Evolutionary conservation across 441 rosid genomes (phyloP), one percentile per base, ranked within the genome.

Genomic region (Populus hybrid): DNA sequence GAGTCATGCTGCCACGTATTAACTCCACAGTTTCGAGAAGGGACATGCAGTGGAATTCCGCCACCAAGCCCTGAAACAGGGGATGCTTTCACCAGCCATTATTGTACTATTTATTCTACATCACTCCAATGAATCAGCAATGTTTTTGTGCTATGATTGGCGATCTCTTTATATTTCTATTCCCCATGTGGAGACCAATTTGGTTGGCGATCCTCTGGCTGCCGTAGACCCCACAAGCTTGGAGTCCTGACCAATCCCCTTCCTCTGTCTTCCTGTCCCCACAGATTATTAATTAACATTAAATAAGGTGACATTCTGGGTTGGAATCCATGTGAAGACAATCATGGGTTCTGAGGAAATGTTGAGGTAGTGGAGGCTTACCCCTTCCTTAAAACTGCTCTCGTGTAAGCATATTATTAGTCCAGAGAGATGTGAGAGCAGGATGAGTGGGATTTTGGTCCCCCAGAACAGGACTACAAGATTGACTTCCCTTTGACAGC

Each of bases 251-350:
- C 21, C 65, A 26, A 71, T 66, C 24, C 79, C 72, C 67, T 35
- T 36, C 9, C 65, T 32, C 40, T 40, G 35, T 61, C 65, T 78
- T 59, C 82, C 72, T 68, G 11, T 8, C 26, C 30, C 57, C 7
- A 42, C 24, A 64, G 35, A 10, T 23, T 5, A 23, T 21, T 38
- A 69, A 21, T 24, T 70, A 80, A 18, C 23, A 74, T 38, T 67
- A 74, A 77, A 77, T 24, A 71, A 76, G 23, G 76, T 16, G 23
- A 53, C 77, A 78, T 14, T 69, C 83, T 76, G 80, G 77, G 79
- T 77, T 85, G 88, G 88, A 82, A 80, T 80, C 84, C 88, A 87
- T 84, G 89, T 83, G 90, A 83, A 70, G 83, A 83, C 86, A 88
- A 85, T 83, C 81, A 85, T 85, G 82, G 75, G 42, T 53, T 21